Conservation (phyloP, 352 stramenopile species). For the Pythium myriotylum region DNA sequence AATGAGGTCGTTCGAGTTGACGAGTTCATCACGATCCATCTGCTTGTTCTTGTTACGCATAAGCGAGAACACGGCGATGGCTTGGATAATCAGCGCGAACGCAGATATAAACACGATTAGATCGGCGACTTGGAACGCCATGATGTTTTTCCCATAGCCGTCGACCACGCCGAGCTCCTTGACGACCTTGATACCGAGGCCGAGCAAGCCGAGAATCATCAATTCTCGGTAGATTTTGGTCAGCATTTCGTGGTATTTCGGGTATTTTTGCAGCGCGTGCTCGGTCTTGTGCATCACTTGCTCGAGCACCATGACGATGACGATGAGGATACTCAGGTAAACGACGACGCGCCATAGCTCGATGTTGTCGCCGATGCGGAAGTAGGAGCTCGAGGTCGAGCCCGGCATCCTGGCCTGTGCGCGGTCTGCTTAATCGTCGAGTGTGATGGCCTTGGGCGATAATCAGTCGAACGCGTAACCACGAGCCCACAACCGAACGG, state of each 20-base stretch:
- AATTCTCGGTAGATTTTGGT: slow-evolving; percentile 45
- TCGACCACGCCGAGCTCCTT: slow-evolving; percentile 23
- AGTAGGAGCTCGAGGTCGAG: slow-evolving; percentile 39
- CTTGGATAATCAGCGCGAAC: slow-evolving; percentile 35
- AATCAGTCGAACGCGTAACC: too few relatives aligned
- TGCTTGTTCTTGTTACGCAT: slow-evolving; percentile 34
- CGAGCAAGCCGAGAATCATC: slow-evolving; percentile 34
- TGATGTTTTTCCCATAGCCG: slow-evolving; percentile 23
- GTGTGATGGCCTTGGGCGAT: neutral
- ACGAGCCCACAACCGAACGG: too few relatives aligned
- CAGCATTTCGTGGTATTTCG: slow-evolving; percentile 71
- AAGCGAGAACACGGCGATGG: slow-evolving; percentile 31
- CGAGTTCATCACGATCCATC: slow-evolving; percentile 23
- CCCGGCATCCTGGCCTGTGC: neutral
- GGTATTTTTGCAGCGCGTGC: slow-evolving; percentile 45
- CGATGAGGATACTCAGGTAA: slow-evolving; percentile 51
- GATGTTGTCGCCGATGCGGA: slow-evolving; percentile 54
- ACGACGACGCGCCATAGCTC: slow-evolving; percentile 59
- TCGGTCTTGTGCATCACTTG: slow-evolving; percentile 48
- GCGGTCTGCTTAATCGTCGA: neutral
- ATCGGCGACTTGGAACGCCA: slow-evolving; percentile 40
- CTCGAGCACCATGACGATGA: slow-evolving; percentile 57
- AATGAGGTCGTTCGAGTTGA: slow-evolving; percentile 29
- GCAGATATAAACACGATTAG: slow-evolving; percentile 39
- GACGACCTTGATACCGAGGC: slow-evolving; percentile 40